Percentiles rank a stretch among this genome's conserved stretches.
These are phyloP conservation scores for Tulasnella sp. DNA, from an alignment of 768 basidiomycete genomes.

Conservation along the genomic window DNA sequence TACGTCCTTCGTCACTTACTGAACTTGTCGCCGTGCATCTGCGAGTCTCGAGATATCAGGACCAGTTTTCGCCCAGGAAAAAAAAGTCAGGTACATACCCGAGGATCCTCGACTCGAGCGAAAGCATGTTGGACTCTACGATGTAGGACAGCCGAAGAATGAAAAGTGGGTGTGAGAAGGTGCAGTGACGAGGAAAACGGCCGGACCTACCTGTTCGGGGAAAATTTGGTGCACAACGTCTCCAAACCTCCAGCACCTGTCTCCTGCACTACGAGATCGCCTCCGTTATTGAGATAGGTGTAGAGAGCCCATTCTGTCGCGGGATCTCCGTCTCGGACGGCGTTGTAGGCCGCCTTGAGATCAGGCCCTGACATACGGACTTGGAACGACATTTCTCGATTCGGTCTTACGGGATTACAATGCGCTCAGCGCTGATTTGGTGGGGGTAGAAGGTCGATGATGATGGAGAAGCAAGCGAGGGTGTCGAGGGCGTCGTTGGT, in stretches of 20 bases:
- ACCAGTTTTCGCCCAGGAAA: not conserved
- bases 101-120: conserved; percentile 46
- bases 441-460: not conserved
- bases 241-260: conserved; percentile 49
- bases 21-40: conserved; percentile 31
- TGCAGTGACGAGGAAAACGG: conserved; percentile 40
- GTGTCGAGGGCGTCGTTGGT: not conserved
- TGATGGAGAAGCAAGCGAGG: not conserved
- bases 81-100: conserved; percentile 38
- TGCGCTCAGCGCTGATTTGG: conserved; percentile 30
- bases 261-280: conserved; percentile 47
- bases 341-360: conserved; percentile 26
- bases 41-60: not conserved
- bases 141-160: not conserved
- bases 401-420: conserved; percentile 5
- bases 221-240: conserved; percentile 48
- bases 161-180: not conserved
- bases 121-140: conserved; percentile 50
- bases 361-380: conserved; percentile 30
- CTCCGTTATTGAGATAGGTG: conserved; percentile 42
- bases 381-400: conserved; percentile 27
- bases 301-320: conserved; percentile 36
- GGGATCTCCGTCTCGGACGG: conserved; percentile 27
- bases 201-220: conserved; percentile 43
- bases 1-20: not conserved